Evolutionary conservation across 192 early-diverging fungal species (phyloP).

Genomic region (Backusella macrospora): DNA sequence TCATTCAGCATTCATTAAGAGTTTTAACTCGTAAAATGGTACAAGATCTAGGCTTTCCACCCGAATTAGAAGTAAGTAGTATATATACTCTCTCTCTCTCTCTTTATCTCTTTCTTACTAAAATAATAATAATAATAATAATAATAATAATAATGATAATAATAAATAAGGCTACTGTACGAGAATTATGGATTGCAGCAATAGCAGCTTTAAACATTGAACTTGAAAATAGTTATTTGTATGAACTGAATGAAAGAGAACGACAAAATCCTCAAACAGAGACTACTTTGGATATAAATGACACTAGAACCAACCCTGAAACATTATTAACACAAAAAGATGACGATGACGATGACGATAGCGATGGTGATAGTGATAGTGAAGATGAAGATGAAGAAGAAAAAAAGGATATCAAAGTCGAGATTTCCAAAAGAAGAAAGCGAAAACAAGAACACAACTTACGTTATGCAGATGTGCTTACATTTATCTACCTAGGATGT

Average conservation of each 20-base stretch:
- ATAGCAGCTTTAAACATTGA: conserved; percentile 17
- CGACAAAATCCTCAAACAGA: not conserved
- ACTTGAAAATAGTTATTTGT: conserved; percentile 7
- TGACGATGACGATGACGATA: not conserved
- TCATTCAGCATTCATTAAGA: conserved; percentile 29
- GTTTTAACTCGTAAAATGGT: conserved; percentile 20
- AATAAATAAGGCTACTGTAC: conserved; percentile 25
- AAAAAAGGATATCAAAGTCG: not conserved
- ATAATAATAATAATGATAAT: not conserved
- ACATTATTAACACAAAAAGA: not conserved
- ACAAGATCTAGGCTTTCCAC: conserved; percentile 30
- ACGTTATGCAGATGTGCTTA: conserved; percentile 6
- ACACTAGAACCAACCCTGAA: not conserved
- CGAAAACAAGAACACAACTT: not conserved
- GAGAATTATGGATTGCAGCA: conserved; percentile 43
- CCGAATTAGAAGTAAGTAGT: conserved; percentile 35
- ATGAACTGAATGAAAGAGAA: not conserved
- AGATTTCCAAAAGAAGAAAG: not conserved
- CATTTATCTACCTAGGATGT: conserved; percentile 28
- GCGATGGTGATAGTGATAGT: not conserved
- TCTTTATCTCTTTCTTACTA: not conserved
- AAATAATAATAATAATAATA: not conserved
- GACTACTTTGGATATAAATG: not conserved
- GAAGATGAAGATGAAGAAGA: conserved; percentile 2
- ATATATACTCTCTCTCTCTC: too few species aligned